Evolutionary conservation across 495 filamentous ascomycete species (phyloP), one percentile per base, ranked within the genome.

Genomic region (Xylaria flabelliformis): DNA sequence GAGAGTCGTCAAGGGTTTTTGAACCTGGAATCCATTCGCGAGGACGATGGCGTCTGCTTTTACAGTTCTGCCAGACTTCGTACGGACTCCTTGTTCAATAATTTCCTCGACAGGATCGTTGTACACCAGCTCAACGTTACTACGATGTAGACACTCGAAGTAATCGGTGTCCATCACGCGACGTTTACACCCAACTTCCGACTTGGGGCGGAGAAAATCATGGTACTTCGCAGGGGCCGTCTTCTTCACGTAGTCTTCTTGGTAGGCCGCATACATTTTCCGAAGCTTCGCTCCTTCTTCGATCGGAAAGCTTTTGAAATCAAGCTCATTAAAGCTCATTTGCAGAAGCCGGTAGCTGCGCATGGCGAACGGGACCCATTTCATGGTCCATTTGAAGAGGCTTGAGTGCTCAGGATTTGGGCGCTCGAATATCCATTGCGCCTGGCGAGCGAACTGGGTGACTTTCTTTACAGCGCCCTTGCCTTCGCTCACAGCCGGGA

Each of bases 151-250:
- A 64, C 83, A 82, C 12, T 78, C 76, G 53, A 89, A 84, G 87
- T 91, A 92, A 9, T 76, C 76, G 2, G 81, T 82, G 63, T 91
- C 89, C 64, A 87, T 84, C 53, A 92, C 82, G 4, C 87, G 80
- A 62, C 88, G 81, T 72, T 92, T 92, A 80, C 90, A 92, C 19
- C 87, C 88, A 17, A 91, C 77, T 12, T 82, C 79, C 71, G 90
- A 92, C 71, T 91, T 82, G 0, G 90, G 90, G 7, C 86, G 87
- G 1, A 92, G 75, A 3, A 92, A 87, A 39, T 91, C 86, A 67
- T 90, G 88, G 69, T 92, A 92, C 75, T 90, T 87, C 64, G 85
- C 78, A 0, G 90, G 90, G 1, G 84, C 84, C 1, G 74, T 78
- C 10, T 71, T 74, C 66, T 84, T 83, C 83, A 92, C 87, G 42